Conservation (phyloP, 2,329 filamentous ascomycete genomes). For the Claviceps digitariae region DNA sequence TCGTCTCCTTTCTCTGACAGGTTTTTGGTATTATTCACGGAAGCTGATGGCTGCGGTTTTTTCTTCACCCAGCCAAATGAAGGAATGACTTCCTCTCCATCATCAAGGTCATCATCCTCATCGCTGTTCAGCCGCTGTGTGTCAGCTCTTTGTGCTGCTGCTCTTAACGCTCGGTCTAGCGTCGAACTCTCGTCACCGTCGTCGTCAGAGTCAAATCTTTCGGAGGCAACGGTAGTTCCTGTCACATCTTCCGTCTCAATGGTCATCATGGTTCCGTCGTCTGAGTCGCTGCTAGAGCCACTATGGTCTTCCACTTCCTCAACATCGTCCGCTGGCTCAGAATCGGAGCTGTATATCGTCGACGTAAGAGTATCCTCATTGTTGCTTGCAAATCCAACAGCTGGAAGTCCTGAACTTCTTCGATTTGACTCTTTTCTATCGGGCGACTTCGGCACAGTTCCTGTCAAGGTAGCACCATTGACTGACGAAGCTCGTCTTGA, state of each 20-base stretch:
- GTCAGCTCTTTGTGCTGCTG: conserved; percentile 62
- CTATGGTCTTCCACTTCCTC: conserved; percentile 39
- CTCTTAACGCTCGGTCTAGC: conserved; percentile 63
- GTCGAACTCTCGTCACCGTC: conserved; percentile 49
- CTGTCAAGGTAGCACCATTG: conserved; percentile 16
- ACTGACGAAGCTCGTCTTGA: conserved; percentile 59
- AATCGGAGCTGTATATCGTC: conserved; percentile 61
- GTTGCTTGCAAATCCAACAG: conserved; percentile 49
- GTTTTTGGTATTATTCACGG: conserved; percentile 12
- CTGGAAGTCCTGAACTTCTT: conserved; percentile 53
- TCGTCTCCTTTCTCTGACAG: conserved; percentile 19
- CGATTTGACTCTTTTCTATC: conserved; percentile 50
- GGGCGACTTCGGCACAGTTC: conserved; percentile 41
- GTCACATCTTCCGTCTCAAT: conserved; percentile 69
- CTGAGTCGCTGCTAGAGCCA: conserved; percentile 44
- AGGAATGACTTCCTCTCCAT: conserved; percentile 56
- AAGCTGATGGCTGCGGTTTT: conserved; percentile 13
- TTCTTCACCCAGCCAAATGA: conserved; percentile 65
- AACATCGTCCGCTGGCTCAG: conserved; percentile 40
- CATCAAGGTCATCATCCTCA: conserved; percentile 41
- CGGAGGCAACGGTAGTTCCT: conserved; percentile 50
- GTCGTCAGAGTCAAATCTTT: conserved; percentile 44
- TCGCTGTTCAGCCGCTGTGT: conserved; percentile 48
- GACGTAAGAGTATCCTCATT: conserved; percentile 60
- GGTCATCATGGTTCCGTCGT: conserved; percentile 70